Evolutionary conservation across 2,329 filamentous ascomycete species (phyloP).

Genomic region (Sarocladiaceae sp.): DNA sequence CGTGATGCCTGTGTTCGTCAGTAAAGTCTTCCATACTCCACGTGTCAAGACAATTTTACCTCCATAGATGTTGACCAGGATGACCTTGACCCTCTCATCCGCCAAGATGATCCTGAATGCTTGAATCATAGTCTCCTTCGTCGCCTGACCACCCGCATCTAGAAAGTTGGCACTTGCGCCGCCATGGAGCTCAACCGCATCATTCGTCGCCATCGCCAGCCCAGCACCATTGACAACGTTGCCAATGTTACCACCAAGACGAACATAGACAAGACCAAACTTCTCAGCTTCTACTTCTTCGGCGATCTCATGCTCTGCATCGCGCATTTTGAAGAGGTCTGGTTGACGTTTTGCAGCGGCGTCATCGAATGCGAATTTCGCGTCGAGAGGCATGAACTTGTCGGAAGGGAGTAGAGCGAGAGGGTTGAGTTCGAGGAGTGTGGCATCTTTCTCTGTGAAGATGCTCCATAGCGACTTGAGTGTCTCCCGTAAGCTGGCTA

Average conservation of each 20-base stretch:
- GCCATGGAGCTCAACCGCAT: slow-evolving; percentile 65
- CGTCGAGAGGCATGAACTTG: slow-evolving; percentile 27
- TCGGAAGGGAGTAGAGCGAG: slow-evolving; percentile 19
- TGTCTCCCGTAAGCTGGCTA: slow-evolving; percentile 16
- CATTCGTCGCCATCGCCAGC: slow-evolving; percentile 86
- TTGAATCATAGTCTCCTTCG: slow-evolving; percentile 71
- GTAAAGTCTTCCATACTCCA: not conserved
- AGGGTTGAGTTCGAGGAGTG: slow-evolving; percentile 37
- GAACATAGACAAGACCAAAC: slow-evolving; percentile 76
- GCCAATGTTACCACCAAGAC: slow-evolving; percentile 60
- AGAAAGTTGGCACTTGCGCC: slow-evolving; percentile 78
- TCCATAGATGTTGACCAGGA: slow-evolving; percentile 55
- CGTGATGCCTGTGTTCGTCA: slow-evolving; percentile 33
- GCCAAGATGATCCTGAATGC: slow-evolving; percentile 70
- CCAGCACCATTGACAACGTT: slow-evolving; percentile 88
- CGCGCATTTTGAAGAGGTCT: slow-evolving; percentile 32
- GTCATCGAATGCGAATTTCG: slow-evolving; percentile 44
- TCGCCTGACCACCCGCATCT: slow-evolving; percentile 87
- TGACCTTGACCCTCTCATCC: slow-evolving; percentile 66
- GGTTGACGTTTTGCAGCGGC: slow-evolving; percentile 37
- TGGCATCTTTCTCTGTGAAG: slow-evolving; percentile 44
- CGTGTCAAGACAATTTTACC: slow-evolving; percentile 20
- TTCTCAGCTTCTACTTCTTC: slow-evolving; percentile 39
- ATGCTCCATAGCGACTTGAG: slow-evolving; percentile 25
- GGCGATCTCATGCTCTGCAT: slow-evolving; percentile 25